phyloP scores from a whole-genome alignment of 139 green algal genomes.

The Nannochloris sp. region DNA sequence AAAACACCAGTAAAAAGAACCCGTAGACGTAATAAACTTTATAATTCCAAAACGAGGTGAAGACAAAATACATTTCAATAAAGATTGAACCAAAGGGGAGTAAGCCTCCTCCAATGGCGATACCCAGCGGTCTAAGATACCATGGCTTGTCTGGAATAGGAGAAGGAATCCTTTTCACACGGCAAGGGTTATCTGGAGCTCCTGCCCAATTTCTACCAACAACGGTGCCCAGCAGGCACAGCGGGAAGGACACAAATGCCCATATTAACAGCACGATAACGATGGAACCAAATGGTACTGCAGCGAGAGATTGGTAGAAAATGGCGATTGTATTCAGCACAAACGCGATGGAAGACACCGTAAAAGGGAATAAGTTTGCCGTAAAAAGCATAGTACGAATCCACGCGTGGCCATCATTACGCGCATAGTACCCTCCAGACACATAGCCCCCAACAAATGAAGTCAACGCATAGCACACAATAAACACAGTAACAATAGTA shows the following conservation, averaged over 20 bases:
- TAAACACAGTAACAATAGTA: conserved; percentile 89
- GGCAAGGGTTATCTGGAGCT: conserved; percentile 58
- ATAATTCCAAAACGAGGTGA: conserved; percentile 94
- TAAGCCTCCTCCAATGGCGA: conserved; percentile 73
- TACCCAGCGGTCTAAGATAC: conserved; percentile 75
- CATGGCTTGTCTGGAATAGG: conserved; percentile 85
- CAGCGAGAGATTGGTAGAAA: conserved; percentile 78
- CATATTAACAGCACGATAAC: conserved; percentile 83
- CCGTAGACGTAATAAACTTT: conserved; percentile 99
- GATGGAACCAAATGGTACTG: conserved; percentile 89
- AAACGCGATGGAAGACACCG: conserved; percentile 79
- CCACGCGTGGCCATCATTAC: conserved; percentile 82
- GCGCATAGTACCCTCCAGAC: conserved; percentile 74
- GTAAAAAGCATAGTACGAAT: conserved; percentile 89
- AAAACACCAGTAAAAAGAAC: conserved; percentile 94
- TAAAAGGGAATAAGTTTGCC: conserved; percentile 64
- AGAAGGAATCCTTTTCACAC: conserved; percentile 90
- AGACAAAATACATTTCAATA: conserved; percentile 99
- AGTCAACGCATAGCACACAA: conserved; percentile 89
- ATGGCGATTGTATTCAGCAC: conserved; percentile 94
- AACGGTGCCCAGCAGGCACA: conserved; percentile 83
- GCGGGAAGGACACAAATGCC: conserved; percentile 88
- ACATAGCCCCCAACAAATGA: conserved; percentile 78
- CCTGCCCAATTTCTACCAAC: conserved; percentile 51
- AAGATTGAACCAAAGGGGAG: conserved; percentile 98